These are phyloP conservation scores for Penicillium cataractarum DNA, from an alignment of 495 filamentous ascomycete species.

Conservation along the genomic window DNA sequence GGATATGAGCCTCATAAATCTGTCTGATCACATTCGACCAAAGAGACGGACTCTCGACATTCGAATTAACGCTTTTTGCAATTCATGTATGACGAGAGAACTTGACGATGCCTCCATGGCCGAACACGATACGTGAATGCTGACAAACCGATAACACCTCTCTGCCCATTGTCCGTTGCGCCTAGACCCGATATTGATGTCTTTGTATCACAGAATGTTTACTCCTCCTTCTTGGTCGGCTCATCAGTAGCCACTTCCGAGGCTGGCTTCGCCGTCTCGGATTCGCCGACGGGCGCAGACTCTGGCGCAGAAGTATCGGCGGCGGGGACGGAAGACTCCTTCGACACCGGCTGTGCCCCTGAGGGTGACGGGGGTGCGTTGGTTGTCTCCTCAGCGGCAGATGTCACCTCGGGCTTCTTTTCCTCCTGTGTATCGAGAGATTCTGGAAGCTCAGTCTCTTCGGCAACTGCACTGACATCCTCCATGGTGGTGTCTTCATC, in stretches of 20 bases:
- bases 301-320: conserved; percentile 29
- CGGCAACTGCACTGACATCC: conserved; percentile 47
- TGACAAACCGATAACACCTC: conserved; percentile 46
- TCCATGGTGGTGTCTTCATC: conserved; percentile 69
- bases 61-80: conserved; percentile 10
- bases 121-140: conserved; percentile 31
- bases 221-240: conserved; percentile 40
- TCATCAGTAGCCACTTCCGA: conserved; percentile 30
- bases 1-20: background rate
- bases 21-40: background rate
- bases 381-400: conserved; percentile 26
- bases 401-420: conserved; percentile 29
- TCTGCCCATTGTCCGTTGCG: conserved; percentile 47
- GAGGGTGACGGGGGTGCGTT: conserved; percentile 27
- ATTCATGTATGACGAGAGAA: conserved; percentile 20
- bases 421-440: conserved; percentile 26
- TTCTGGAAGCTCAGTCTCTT: conserved; percentile 25
- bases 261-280: conserved; percentile 29
- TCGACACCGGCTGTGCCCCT: conserved; percentile 24
- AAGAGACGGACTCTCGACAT: conserved; percentile 12
- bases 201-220: conserved; percentile 20
- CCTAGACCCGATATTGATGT: conserved; percentile 33
- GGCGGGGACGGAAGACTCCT: conserved; percentile 24
- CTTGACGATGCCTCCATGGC: conserved; percentile 22
- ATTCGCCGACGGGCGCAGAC: conserved; percentile 20